Evolutionary conservation across 192 early-diverging fungal species (phyloP).

Genomic region (Ambispora gerdemannii): DNA sequence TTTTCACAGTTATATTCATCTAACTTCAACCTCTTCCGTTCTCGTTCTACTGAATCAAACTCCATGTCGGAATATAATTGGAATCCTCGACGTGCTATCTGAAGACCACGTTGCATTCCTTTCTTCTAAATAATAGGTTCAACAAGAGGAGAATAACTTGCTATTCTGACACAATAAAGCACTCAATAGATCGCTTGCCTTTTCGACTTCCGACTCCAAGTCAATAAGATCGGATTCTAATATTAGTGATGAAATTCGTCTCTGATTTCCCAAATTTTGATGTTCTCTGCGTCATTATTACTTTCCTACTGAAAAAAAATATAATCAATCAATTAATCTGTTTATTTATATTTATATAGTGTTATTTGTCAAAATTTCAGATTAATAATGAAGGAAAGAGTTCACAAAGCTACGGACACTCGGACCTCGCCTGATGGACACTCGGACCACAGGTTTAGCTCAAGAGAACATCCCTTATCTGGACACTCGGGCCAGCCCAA

Average conservation of each 20-base stretch:
- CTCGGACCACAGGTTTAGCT: constrained; percentile 25
- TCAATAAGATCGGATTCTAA: constrained; percentile 21
- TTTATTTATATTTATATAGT: constrained; percentile 1
- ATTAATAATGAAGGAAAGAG: neutral
- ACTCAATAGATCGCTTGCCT: constrained; percentile 16
- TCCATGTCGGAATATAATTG: constrained; percentile 31
- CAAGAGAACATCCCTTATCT: constrained; percentile 15
- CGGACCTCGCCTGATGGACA: constrained; percentile 6
- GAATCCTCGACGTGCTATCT: constrained; percentile 30
- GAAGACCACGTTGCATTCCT: constrained; percentile 22
- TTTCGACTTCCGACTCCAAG: constrained; percentile 22
- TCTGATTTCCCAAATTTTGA: constrained; percentile 25
- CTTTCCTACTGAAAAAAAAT: constrained; percentile 17
- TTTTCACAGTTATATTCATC: neutral
- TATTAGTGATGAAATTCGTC: constrained; percentile 24
- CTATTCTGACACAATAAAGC: constrained; percentile 9
- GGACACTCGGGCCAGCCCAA: constrained; percentile 11
- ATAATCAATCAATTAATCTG: constrained; percentile 29
- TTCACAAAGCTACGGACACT: constrained; percentile 23
- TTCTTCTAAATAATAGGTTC: constrained; percentile 30
- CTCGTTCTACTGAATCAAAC: constrained; percentile 31
- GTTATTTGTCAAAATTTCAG: constrained; percentile 22
- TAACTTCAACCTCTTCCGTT: constrained; percentile 25
- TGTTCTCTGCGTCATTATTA: constrained; percentile 21
- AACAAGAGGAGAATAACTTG: constrained; percentile 6